These are phyloP conservation scores for Filobasidium wieringae DNA, from an alignment of 768 basidiomycete species.

Conservation along the genomic window DNA sequence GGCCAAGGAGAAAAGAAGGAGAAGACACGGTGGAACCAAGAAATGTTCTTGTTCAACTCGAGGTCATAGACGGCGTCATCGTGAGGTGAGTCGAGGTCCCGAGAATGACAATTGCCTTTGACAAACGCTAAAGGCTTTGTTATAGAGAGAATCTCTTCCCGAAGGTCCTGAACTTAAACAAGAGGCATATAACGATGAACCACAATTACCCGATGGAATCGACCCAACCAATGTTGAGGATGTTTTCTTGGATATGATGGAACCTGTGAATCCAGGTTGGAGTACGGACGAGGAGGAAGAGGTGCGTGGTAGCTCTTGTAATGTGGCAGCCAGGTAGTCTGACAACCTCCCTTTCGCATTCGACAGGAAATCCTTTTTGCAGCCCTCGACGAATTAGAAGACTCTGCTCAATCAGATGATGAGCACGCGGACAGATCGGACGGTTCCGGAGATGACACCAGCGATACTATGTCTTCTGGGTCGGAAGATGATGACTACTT, in stretches of 20 bases:
- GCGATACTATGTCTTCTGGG: background rate
- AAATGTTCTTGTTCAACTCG: background rate
- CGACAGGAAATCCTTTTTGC: slow-evolving; percentile 14
- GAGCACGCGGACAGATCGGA: slow-evolving; percentile 4
- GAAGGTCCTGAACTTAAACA: slow-evolving; percentile 1
- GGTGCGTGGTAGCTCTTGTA: background rate
- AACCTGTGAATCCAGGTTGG: slow-evolving; percentile 7
- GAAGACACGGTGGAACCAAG: background rate
- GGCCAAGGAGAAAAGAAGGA: background rate
- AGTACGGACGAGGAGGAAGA: slow-evolving; percentile 13
- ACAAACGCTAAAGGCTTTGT: background rate
- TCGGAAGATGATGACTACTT: slow-evolving; percentile 11
- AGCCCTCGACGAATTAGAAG: slow-evolving; percentile 11
- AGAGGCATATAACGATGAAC: slow-evolving; percentile 5
- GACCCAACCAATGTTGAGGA: slow-evolving; percentile 17
- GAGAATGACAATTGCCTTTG: background rate
- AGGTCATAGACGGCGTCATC: background rate
- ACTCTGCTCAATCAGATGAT: background rate
- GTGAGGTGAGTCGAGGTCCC: background rate
- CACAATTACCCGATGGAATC: slow-evolving; percentile 13
- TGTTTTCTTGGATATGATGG: slow-evolving; percentile 5
- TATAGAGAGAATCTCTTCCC: background rate
- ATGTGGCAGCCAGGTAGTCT: background rate
- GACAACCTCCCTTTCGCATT: background rate
- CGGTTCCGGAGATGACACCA: slow-evolving; percentile 5